A percentile compares a stretch with the other conserved stretches of the same genome.
Conservation (phyloP, 169 alveolate genomes). For the Plasmodium malariae region DNA sequence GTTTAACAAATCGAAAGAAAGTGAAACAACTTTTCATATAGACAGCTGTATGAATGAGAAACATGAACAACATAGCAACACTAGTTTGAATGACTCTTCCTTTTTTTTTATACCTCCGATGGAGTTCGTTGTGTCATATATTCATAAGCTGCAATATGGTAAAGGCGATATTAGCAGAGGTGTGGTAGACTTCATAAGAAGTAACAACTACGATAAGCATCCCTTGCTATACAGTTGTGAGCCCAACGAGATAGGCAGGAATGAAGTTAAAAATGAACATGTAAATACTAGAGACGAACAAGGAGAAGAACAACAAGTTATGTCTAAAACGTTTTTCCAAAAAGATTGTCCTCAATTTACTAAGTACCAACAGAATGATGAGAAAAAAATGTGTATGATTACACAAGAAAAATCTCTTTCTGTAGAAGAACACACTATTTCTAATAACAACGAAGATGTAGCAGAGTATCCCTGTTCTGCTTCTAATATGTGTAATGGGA, state of each 20-base stretch:
- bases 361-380: not conserved
- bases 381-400: not conserved
- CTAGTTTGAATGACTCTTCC: conserved; percentile 16
- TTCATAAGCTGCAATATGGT: conserved; percentile 11
- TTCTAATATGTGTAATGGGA: not conserved
- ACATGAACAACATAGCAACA: not conserved
- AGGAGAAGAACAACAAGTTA: not conserved
- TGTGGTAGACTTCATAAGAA: conserved; percentile 23
- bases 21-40: not conserved
- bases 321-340: not conserved
- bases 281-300: not conserved
- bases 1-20: not conserved
- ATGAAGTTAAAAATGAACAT: not conserved
- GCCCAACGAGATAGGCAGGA: not conserved
- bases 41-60: conserved; percentile 2
- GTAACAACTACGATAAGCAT: conserved; percentile 27
- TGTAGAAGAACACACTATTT: not conserved
- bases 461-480: not conserved
- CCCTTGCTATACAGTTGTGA: not conserved
- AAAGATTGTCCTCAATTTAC: not conserved
- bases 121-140: conserved; percentile 66
- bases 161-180: not conserved
- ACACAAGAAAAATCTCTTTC: not conserved
- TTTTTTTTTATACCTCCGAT: conserved; percentile 74
- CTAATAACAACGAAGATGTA: not conserved